phyloP scores from a whole-genome alignment of 805 yeast species.

The Hemisphaericaspora nanyangensis region DNA sequence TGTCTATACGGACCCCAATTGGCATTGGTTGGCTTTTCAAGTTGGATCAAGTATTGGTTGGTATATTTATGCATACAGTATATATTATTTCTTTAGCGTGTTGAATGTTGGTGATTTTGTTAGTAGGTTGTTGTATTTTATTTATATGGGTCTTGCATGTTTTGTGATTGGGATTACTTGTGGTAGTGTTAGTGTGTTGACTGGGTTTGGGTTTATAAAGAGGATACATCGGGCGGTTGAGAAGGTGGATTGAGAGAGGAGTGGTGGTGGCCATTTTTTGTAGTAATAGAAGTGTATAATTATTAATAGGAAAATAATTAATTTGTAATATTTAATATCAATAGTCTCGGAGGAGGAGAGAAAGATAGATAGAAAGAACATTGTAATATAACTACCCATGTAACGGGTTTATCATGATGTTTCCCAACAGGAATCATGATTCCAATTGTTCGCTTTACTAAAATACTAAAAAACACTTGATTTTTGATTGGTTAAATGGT shows the following conservation, averaged over 20 bases:
- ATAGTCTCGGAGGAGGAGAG: too few species aligned
- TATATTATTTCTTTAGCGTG: constrained; percentile 58
- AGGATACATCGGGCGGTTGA: constrained; percentile 52
- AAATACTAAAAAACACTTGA: too few species aligned
- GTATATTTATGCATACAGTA: constrained; percentile 64
- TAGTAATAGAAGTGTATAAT: too few species aligned
- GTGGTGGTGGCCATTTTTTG: too few species aligned
- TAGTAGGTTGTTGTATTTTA: constrained; percentile 63
- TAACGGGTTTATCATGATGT: too few species aligned
- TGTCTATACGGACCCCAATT: constrained; percentile 51
- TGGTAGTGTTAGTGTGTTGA: constrained; percentile 70
- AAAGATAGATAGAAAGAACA: too few species aligned
- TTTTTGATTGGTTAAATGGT: too few species aligned
- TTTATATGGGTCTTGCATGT: constrained; percentile 66
- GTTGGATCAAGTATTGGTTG: constrained; percentile 68
- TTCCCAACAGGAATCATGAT: too few species aligned
- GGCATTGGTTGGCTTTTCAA: constrained; percentile 83
- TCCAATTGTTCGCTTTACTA: too few species aligned
- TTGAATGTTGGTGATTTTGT: constrained; percentile 64
- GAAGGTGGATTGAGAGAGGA: constrained; percentile 46
- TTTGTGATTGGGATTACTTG: constrained; percentile 61
- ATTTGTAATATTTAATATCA: too few species aligned
- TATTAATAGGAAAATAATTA: too few species aligned
- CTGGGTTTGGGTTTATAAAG: constrained; percentile 63
- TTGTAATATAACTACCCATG: too few species aligned